Conservation (phyloP, 2,329 filamentous ascomycete species). For the Exophiala oligosperma region DNA sequence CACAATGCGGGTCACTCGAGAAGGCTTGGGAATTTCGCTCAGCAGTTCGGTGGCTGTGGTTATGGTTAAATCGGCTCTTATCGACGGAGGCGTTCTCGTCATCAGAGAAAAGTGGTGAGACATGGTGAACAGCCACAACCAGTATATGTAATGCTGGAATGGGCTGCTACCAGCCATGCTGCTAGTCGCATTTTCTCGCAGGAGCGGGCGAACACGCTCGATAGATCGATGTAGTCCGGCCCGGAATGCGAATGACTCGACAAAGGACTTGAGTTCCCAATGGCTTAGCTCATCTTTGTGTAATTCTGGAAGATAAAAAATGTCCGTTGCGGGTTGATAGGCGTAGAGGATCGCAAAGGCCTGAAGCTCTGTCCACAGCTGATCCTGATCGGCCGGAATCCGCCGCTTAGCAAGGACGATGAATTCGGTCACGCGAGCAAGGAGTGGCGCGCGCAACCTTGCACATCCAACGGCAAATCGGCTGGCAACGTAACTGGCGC, state of each 20-base stretch:
- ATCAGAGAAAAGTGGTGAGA: conserved; percentile 18
- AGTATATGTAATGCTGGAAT: conserved; percentile 10
- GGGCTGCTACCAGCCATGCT: background rate
- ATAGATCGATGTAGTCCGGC: conserved; percentile 11
- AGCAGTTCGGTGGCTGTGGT: conserved; percentile 5
- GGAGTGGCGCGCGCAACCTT: conserved; percentile 5
- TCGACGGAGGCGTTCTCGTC: conserved; percentile 9
- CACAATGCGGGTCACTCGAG: conserved; percentile 11
- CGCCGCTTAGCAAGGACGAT: conserved; percentile 75
- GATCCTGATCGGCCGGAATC: conserved; percentile 1
- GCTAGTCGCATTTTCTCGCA: background rate
- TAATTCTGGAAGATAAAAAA: conserved; percentile 1
- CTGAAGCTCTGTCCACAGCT: conserved; percentile 10
- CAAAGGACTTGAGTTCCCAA: conserved; percentile 10
- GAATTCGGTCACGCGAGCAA: conserved; percentile 77
- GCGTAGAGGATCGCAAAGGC: conserved; percentile 13
- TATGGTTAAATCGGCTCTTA: conserved; percentile 9
- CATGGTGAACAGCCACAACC: conserved; percentile 13
- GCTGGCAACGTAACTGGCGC: conserved; percentile 9
- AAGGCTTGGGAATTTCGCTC: conserved; percentile 4
- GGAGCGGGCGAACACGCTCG: background rate
- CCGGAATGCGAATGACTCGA: conserved; percentile 10
- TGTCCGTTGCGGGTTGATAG: conserved; percentile 6
- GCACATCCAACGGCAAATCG: conserved; percentile 11
- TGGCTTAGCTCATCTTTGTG: conserved; percentile 1